These are phyloP conservation scores for Fusarium metavorans DNA, from an alignment of 2,329 filamentous ascomycete species.

Conservation along the genomic window DNA sequence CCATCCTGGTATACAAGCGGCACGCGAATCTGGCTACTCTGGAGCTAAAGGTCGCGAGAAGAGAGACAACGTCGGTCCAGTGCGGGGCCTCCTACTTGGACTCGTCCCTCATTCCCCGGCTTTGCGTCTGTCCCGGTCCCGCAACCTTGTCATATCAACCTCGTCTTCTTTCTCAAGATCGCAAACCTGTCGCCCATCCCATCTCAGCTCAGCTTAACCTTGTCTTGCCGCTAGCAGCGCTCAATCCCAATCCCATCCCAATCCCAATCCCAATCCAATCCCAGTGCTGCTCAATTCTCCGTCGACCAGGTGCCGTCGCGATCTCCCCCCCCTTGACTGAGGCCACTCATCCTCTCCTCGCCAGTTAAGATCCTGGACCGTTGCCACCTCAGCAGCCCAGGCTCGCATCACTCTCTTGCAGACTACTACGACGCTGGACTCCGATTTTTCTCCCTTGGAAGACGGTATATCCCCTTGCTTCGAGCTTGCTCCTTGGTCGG, in stretches of 20 bases:
- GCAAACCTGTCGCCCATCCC: constrained; percentile 23
- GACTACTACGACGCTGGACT: constrained; percentile 11
- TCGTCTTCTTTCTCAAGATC: constrained; percentile 34
- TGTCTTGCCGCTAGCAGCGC: constrained; percentile 2
- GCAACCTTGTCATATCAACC: constrained; percentile 39
- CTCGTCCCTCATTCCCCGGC: constrained; percentile 37
- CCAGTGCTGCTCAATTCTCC: constrained; percentile 9
- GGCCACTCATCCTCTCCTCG: constrained; percentile 4
- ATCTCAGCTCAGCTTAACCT: constrained; percentile 8
- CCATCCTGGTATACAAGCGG: constrained; percentile 36
- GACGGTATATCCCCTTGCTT: constrained; percentile 10
- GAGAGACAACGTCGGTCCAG: constrained; percentile 44
- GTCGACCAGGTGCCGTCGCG: neutral
- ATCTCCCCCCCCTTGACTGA: constrained; percentile 13
- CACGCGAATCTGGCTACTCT: constrained; percentile 37
- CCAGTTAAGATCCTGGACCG: constrained; percentile 4
- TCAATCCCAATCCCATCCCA: neutral
- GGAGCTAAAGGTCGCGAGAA: constrained; percentile 41
- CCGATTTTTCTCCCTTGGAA: constrained; percentile 12
- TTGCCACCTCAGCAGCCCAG: constrained; percentile 18
- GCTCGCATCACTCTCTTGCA: constrained; percentile 17
- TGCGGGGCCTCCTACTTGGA: constrained; percentile 40
- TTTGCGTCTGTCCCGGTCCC: constrained; percentile 37
- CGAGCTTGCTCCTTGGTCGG: neutral
- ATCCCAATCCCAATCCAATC: neutral